A percentile compares a stretch with the other conserved stretches of the same genome.
phyloP scores from a whole-genome alignment of 257 asterid genomes.

The Lithospermum erythrorhizon region DNA sequence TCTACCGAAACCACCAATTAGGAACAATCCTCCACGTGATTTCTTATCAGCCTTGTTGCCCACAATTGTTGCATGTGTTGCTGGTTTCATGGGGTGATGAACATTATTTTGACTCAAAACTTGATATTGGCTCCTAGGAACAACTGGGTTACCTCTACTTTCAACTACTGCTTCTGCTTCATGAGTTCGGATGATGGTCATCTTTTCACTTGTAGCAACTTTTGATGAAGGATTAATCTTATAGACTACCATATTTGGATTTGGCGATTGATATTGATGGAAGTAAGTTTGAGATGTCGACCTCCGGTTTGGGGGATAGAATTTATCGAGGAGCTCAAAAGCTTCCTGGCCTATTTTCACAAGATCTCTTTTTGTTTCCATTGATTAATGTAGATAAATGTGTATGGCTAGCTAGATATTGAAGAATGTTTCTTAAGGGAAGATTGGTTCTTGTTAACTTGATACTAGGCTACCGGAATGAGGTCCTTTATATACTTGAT shows the following conservation, averaged over 20 bases:
- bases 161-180: no score
- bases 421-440: neutral
- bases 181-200: neutral
- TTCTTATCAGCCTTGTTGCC: neutral
- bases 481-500: no score
- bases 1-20: neutral
- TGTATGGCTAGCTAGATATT: no score
- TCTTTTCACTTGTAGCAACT: neutral
- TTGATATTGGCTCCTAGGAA: neutral
- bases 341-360: constrained; percentile 15
- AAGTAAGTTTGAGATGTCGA: neutral
- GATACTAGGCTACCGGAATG: no score
- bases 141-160: no score
- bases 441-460: no score
- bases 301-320: neutral
- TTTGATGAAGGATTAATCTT: constrained; percentile 1
- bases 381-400: constrained; percentile 2
- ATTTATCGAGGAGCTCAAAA: constrained; percentile 12
- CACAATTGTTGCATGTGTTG: neutral
- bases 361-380: constrained; percentile 32
- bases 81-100: neutral
- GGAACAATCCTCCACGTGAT: neutral
- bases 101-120: no score
- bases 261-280: constrained; percentile 23
- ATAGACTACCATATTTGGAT: constrained; percentile 11